Evolutionary conservation across 2,329 filamentous ascomycete species (phyloP), one percentile per base, ranked within the genome.

Genomic region (Hypoxylon sp.): DNA sequence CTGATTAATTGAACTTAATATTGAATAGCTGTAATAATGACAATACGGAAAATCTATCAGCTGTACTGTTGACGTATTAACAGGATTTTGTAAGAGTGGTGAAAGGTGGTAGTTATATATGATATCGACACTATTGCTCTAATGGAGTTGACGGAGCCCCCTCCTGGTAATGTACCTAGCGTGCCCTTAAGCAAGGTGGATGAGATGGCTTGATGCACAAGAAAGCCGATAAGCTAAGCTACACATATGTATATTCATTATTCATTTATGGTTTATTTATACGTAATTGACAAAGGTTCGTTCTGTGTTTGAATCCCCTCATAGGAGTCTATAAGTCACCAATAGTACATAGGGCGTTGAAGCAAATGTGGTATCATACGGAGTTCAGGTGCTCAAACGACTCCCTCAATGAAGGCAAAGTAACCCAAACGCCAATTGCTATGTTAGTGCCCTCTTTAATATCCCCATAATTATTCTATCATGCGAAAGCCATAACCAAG

Each of bases 341-440:
- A 53, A 16, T 53, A 65, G 61, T 61, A 46, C 46, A 53, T 52
- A 16, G 41, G 5, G n/a, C 11, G 39, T 27, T 11, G 29, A 57
- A 65, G 27, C 56, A 30, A 57, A 47, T 51, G 46, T 50, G 21
- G 41, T 61, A 45, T 56, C 47, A 25, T 41, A 58, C 16, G 21
- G 58, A 59, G 51, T 27, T n/a, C 56, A 53, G 25, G n/a, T 43
- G 14, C 12, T 11, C 19, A 47, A n/a, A 37, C 41, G 12, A 55
- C 25, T 51, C 30, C 54, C 37, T 25, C 27, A 29, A 12, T 12
- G 5, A 56, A 56, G 50, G 50, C 11, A 39, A 19, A 19, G 29
- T 21, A 58, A 52, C 23, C 56, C 37, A 59, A 65, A 67, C 64
- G 54, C 67, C 64, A 63, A 60, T 45, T 62, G 46, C 61, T 58